Base-by-base conservation (phyloP, 768 basidiomycete species). In the Termitomyces sp. region DNA sequence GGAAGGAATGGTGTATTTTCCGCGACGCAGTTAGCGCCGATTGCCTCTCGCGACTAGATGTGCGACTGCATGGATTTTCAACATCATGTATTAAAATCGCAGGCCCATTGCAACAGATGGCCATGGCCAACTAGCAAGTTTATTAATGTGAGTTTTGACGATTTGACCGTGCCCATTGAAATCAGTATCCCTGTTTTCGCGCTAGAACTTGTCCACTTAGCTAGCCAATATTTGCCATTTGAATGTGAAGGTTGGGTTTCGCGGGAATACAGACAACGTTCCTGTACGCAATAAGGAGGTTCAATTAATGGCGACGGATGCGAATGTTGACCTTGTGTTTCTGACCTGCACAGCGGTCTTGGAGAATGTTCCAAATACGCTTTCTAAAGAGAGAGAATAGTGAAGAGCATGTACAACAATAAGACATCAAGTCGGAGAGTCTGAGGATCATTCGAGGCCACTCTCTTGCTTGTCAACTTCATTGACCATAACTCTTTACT, bases 221-320 rank as follows among this genome's bases (percentile, higher is more conserved):
- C n/a, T n/a, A 81, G 83, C 84, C 58, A 57, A 73, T 19, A 19
- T 19, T 40, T 19, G 5, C n/a, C n/a, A n/a, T 37, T 38, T 17
- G 5, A 53, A 8, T 24, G 22, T 10, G 28, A 53, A 14, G 30
- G 15, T 17, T 43, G 35, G 7, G n/a, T 7, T 22, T 17, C 28
- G 21, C 57, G 86, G 83, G 83, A 83, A 85, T 65, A 87, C 85
- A 5, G 85, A 87, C 63, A 84, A 82, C 63, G 69, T 87, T 11
- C 66, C 87, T 24, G 77, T 87, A 21, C 78, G 80, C 15, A 70
- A 67, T 51, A 75, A 71, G 32, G 73, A 73, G 63, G 60, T 74
- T 34, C 35, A 5, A 8, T 60, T 64, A 24, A 67, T 70, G 21
- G 82, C 81, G 6, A 68, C 78, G 4, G 53, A 66, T 26, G 73